These are phyloP conservation scores for Plasmodium chabaudi DNA, from an alignment of 169 alveolate genomes.

Conservation along the genomic window DNA sequence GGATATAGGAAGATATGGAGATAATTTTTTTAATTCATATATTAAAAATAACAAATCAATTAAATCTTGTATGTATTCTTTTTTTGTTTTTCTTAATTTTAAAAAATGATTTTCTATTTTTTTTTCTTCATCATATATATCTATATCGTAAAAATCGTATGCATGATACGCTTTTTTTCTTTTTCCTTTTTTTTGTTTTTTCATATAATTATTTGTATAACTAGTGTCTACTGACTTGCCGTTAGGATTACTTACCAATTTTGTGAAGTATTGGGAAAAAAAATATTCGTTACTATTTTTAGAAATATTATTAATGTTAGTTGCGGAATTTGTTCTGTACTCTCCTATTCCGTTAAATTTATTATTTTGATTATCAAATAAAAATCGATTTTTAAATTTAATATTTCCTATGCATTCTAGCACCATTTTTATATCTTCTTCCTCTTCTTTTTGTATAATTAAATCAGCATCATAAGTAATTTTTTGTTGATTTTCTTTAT, in stretches of 20 bases:
- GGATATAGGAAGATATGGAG: conserved; percentile 38
- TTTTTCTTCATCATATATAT: conserved; percentile 42
- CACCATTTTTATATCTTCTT: conserved; percentile 67
- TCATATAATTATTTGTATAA: background rate
- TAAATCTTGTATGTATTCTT: conserved; percentile 56
- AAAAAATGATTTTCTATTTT: conserved; percentile 63
- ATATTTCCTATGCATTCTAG: conserved; percentile 74
- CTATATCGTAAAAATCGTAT: conserved; percentile 55
- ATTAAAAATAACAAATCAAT: conserved; percentile 40
- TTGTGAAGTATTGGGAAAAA: background rate
- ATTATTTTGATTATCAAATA: background rate
- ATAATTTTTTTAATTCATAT: conserved; percentile 51
- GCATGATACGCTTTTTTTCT: conserved; percentile 27
- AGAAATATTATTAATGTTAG: background rate
- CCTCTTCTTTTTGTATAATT: conserved; percentile 61
- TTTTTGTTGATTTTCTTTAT: conserved; percentile 3
- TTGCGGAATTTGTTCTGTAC: background rate
- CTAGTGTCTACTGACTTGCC: background rate
- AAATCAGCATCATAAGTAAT: conserved; percentile 17
- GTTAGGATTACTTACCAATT: background rate
- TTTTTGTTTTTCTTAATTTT: conserved; percentile 69
- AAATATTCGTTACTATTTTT: background rate
- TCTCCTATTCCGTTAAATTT: too few species aligned
- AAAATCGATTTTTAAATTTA: conserved; percentile 21
- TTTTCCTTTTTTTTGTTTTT: conserved; percentile 11